Base-by-base conservation (phyloP, 768 basidiomycete species). In the Amanita inopinata region DNA sequence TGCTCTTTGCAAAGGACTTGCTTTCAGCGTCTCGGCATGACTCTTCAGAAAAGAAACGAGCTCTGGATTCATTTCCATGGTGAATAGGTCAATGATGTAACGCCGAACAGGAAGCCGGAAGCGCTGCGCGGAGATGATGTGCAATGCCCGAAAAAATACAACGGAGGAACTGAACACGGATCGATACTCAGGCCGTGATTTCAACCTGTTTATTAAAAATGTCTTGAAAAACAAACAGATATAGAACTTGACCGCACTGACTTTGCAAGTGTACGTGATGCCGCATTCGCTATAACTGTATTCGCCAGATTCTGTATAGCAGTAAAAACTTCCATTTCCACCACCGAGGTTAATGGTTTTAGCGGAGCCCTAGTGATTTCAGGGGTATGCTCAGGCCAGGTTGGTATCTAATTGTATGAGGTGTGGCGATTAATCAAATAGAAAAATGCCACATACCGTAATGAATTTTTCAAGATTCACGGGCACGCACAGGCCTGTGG, bases 241-340 rank as follows among this genome's bases (percentile, higher is more conserved):
- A 28, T 38, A 43, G 18, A 33, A 17, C 9, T 32, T 40, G 39
- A 28, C 12, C 17, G 15, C 41, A 33, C 73, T 49, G 54, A 92
- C 91, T 76, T 78, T 20, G 89, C 82, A 28, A 99, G 67, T 12
- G 89, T 83, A 34, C 90, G 77, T 17, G 96, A 98, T 1, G 96
- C 92, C 17, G 88, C 78, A 54, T 93, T 93, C 0, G 93, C 92
- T 45, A 98, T 86, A 38, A 98, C 92, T 14, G 92, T 89, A 56
- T 99, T 99, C 20, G 85, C 82, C 31, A 99, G 69, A 57, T 97
- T 97, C 53, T 91, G 84, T 38, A 99, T 87, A 3, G 89, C 87
- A 3, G 83, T 82, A 51, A 93, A 73, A 20, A 89, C 81, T 51
- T 94, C 89, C 3, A 79, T 69, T 53, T 98, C 93, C 27, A 74